These are phyloP conservation scores for Ophioceras dolichostomum DNA, from an alignment of 2,329 filamentous ascomycete species.

Conservation along the genomic window DNA sequence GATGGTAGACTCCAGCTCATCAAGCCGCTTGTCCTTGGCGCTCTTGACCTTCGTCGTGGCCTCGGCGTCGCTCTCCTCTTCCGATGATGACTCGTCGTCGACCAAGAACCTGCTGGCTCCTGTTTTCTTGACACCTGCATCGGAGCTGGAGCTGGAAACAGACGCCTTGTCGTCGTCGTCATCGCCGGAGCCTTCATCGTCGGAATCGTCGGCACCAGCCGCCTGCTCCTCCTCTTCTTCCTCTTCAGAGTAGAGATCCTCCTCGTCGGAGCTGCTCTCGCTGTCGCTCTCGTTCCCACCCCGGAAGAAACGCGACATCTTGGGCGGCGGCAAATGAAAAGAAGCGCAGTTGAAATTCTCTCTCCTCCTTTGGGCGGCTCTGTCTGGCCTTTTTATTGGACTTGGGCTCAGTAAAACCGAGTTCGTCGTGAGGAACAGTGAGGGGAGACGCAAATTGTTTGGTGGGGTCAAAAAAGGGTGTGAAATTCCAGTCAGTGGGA, in stretches of 20 bases:
- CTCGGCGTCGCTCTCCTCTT: slow-evolving; percentile 77
- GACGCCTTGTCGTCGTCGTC: slow-evolving; percentile 41
- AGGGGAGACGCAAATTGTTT: not conserved
- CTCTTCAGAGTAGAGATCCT: slow-evolving; percentile 82
- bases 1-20: slow-evolving; percentile 85
- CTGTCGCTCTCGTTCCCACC: slow-evolving; percentile 85
- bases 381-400: too few relatives aligned
- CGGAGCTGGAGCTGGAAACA: slow-evolving; percentile 47
- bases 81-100: slow-evolving; percentile 52
- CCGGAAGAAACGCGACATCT: slow-evolving; percentile 95
- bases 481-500: not conserved
- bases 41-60: slow-evolving; percentile 82
- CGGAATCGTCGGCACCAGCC: slow-evolving; percentile 36
- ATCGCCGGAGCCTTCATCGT: slow-evolving; percentile 32
- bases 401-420: too few relatives aligned
- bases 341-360: too few relatives aligned
- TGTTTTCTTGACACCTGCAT: slow-evolving; percentile 50
- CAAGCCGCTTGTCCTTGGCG: slow-evolving; percentile 92
- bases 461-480: not conserved
- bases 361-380: too few relatives aligned
- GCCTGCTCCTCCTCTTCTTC: slow-evolving; percentile 43
- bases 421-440: too few relatives aligned
- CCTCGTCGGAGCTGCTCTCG: slow-evolving; percentile 93
- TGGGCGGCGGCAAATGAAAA: too few relatives aligned
- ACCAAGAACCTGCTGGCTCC: slow-evolving; percentile 80